Evolutionary conservation across 148 eudicot species (phyloP), one percentile per base, ranked within the genome.

Genomic region (Cornus controversa): DNA sequence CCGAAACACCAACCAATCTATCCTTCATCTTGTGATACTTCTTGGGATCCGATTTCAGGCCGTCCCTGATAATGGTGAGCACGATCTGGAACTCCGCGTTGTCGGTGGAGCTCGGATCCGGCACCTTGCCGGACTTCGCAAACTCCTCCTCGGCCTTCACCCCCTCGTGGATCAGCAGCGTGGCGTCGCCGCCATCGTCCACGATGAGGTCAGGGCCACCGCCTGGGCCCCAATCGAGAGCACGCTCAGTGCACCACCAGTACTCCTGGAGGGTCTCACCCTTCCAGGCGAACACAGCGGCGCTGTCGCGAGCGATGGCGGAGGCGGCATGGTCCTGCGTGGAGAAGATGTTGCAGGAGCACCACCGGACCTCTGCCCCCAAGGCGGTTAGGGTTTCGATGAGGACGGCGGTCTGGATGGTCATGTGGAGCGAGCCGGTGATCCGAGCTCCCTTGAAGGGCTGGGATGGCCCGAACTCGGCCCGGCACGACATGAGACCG

Each of bases 261-360:
- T 92, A 92, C 86, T 94, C 98, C 83, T 92, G 94, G 57, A 94
- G 86, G 67, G 98, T 94, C 87, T 94, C 96, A 2, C 98, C 98
- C 88, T 94, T 94, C 98, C 98, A 94, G 64, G 98, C 98, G 69
- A 94, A 94, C 16, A 94, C 98, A 5, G 98, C 90, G 20, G 94
- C 93, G 67, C 90, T 86, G 89, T 92, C 97, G 74, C 95, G 88
- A 29, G 98, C 98, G 45, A 90, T 94, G 24, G 93, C 95, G 29
- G 98, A 93, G 1, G 98, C 97, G 36, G 98, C 97, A 78, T 94
- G 98, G 77, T 94, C 98, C 90, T 94, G 86, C 0, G 97, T 94
- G 62, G 98, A 94, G 89, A 94, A 94, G 85, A 94, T 94, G 89
- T 92, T 94, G 88, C 98, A 94, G 10, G 97, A 92, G 75, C 97